Conservation (phyloP, 108 stramenopile genomes). For the Nitzschia putrida region DNA sequence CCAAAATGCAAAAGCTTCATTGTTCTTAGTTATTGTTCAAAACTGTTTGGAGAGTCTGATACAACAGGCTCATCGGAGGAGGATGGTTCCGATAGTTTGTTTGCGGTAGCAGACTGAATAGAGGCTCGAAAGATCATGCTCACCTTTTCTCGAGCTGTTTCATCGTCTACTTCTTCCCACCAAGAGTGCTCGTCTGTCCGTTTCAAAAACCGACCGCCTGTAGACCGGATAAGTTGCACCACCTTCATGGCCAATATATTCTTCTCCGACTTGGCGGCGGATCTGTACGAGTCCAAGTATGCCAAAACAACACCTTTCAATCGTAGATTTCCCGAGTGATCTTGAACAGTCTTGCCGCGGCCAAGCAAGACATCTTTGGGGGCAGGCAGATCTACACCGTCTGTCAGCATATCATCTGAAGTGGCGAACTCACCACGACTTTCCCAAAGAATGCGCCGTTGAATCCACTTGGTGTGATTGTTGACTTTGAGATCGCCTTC, state of each 20-base stretch:
- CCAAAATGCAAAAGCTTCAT: not conserved
- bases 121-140: conserved; percentile 9
- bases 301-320: not conserved
- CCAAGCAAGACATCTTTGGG: conserved; percentile 33
- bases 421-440: not conserved
- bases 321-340: conserved; percentile 6
- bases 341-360: conserved; percentile 29
- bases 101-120: too few relatives aligned
- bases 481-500: conserved; percentile 3
- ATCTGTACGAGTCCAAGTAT: not conserved
- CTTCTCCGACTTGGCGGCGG: conserved; percentile 1
- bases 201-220: conserved; percentile 15
- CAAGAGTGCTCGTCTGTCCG: conserved; percentile 10
- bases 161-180: conserved; percentile 22
- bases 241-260: conserved; percentile 2
- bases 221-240: not conserved
- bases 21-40: not conserved
- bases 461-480: conserved; percentile 14
- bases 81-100: too few relatives aligned
- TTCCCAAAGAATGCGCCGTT: not conserved
- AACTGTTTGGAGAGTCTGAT: too few relatives aligned
- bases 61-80: too few relatives aligned
- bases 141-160: conserved; percentile 17
- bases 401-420: not conserved
- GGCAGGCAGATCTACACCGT: conserved; percentile 8